These are phyloP conservation scores for Globisporangium apiculatum DNA, from an alignment of 352 stramenopile genomes.

Conservation along the genomic window DNA sequence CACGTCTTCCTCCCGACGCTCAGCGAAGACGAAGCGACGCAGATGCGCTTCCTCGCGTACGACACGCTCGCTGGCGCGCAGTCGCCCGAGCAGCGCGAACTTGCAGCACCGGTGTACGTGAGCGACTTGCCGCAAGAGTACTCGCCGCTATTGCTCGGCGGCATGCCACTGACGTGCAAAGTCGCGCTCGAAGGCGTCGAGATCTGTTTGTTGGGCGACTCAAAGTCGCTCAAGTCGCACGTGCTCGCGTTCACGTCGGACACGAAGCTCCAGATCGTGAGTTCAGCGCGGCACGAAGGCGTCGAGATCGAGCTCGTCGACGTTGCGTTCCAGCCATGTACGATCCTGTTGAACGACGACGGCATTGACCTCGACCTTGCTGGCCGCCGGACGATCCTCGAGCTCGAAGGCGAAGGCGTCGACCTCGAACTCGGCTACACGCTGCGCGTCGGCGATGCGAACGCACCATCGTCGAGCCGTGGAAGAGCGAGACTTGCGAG, in stretches of 20 bases:
- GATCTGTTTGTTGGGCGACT: constrained; percentile 78
- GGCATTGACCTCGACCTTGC: constrained; percentile 71
- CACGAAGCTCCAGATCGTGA: constrained; percentile 50
- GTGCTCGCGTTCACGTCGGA: constrained; percentile 81
- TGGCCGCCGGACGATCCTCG: constrained; percentile 68
- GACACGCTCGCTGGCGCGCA: constrained; percentile 29
- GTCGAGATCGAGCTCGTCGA: constrained; percentile 71
- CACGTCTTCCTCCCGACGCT: constrained; percentile 59
- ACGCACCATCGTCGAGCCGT: constrained; percentile 8
- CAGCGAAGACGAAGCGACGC: constrained; percentile 56
- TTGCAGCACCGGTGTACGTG: constrained; percentile 30
- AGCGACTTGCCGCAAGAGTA: constrained; percentile 61
- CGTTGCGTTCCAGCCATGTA: constrained; percentile 74
- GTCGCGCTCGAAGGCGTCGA: constrained; percentile 53
- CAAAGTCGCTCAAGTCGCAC: constrained; percentile 56
- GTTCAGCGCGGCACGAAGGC: constrained; percentile 53
- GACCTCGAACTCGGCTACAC: constrained; percentile 74
- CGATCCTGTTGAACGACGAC: constrained; percentile 49
- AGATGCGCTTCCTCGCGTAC: constrained; percentile 66
- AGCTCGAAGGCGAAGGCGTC: constrained; percentile 82
- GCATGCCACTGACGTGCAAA: constrained; percentile 42
- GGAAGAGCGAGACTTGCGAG: no score
- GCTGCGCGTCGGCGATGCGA: constrained; percentile 41
- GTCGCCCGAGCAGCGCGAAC: constrained; percentile 54
- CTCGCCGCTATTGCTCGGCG: constrained; percentile 56